These are phyloP conservation scores for Psilocybe cubensis DNA, from an alignment of 768 basidiomycete species.

Conservation along the genomic window DNA sequence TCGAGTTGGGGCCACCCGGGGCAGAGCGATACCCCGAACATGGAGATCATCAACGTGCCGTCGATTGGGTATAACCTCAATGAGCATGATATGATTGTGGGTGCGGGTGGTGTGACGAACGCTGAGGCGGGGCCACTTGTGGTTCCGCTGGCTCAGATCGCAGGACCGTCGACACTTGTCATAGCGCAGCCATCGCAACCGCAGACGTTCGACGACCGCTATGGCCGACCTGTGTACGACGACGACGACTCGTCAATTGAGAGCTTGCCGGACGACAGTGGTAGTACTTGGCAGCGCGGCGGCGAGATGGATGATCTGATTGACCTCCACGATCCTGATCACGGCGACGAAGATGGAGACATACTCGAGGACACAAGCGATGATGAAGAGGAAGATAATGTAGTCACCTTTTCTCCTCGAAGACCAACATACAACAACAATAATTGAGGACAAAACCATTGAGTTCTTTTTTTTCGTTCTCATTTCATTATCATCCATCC, in stretches of 20 bases:
- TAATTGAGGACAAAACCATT: background rate
- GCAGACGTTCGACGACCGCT: conserved; percentile 10
- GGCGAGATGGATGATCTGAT: conserved; percentile 31
- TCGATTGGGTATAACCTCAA: conserved; percentile 22
- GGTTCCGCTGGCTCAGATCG: conserved; percentile 7
- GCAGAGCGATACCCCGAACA: conserved; percentile 44
- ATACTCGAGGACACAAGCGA: conserved; percentile 3
- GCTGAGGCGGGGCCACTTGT: conserved; percentile 5
- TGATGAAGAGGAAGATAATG: conserved; percentile 4
- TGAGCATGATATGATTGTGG: conserved; percentile 42
- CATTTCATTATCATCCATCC: background rate
- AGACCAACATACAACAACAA: background rate
- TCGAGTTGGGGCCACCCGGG: conserved; percentile 63
- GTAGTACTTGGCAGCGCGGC: conserved; percentile 27
- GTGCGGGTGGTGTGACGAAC: conserved; percentile 18
- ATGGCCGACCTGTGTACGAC: conserved; percentile 32
- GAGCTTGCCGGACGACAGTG: conserved; percentile 15
- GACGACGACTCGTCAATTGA: conserved; percentile 55
- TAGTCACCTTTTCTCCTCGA: background rate
- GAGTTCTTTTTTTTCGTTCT: background rate
- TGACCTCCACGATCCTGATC: conserved; percentile 30
- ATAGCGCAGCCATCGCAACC: background rate
- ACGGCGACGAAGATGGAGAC: conserved; percentile 11
- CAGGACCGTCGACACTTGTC: background rate
- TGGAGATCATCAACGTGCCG: conserved; percentile 29